Evolutionary conservation across 2,329 filamentous ascomycete genomes (phyloP), one percentile per base, ranked within the genome.

Genomic region (Hymenoscyphus scutula): DNA sequence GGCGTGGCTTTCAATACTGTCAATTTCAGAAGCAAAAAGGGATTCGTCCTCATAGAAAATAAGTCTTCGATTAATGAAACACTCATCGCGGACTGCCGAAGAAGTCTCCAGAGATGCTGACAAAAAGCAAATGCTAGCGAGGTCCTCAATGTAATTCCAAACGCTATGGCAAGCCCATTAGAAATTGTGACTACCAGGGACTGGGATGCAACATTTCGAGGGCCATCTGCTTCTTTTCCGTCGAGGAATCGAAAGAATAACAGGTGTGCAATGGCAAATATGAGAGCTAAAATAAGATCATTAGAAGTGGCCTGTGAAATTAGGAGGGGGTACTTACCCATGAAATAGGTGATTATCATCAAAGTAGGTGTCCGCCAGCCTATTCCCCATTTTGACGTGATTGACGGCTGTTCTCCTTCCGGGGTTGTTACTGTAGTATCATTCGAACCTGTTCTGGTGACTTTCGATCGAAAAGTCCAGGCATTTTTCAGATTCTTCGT

Each of bases 1-100:
- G 68, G 69, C 17, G 65, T 53, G 3, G 69, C 62, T 51, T 55
- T 38, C 17, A 70, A 17, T 29, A 60, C 62, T 10, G 63, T 57
- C 5, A 30, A 10, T 30, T 38, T 64, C 5, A 64, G 59, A 0
- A 70, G 41, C 5, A 62, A 27, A 29, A 71, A 62, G 7, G 62
- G 59, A 53, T 70, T 70, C 3, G 67, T 56, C 38, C 65, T 56
- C 32, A 71, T 57, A 2, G 19, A 58, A 54, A 68, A 71, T 11
- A 71, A 45, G 6, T 56, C 19, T 29, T 70, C 69, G 15, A 71
- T 69, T 1, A 66, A 70, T 1, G 68, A 71, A 1, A 71, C 67
- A 59, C 65, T 69, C 67, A 71, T 70, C 2, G 65, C 34, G 15
- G 62, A 58, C 2, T 34, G 59, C 23, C 69, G 61, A 13, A 71